A percentile compares a stretch with the other conserved stretches of the same genome.
These are phyloP conservation scores for Albatrellus sp. DNA, from an alignment of 1,284 basidiomycete genomes.

Conservation along the genomic window DNA sequence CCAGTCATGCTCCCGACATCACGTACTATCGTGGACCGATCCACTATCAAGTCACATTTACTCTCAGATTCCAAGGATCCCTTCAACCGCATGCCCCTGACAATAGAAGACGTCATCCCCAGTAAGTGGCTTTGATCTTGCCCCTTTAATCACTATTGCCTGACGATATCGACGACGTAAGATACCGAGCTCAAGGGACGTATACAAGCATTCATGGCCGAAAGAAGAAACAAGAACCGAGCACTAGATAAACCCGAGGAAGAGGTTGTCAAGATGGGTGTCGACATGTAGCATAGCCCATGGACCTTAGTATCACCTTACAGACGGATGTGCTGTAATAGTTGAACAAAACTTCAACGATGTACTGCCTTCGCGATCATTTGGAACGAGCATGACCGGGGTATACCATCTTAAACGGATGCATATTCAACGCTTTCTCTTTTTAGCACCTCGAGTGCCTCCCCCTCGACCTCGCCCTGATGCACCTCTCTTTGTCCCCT, in stretches of 20 bases:
- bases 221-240: slow-evolving; percentile 29
- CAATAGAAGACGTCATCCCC: slow-evolving; percentile 73
- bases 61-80: slow-evolving; percentile 87
- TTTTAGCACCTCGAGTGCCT: slow-evolving; percentile 7
- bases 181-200: slow-evolving; percentile 49
- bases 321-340: neutral
- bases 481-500: slow-evolving; percentile 6
- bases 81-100: slow-evolving; percentile 76
- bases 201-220: slow-evolving; percentile 49
- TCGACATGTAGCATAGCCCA: slow-evolving; percentile 13
- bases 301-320: neutral
- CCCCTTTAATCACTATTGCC: slow-evolving; percentile 1
- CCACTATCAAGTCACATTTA: slow-evolving; percentile 93
- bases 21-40: slow-evolving; percentile 69
- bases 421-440: slow-evolving; percentile 9
- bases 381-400: neutral
- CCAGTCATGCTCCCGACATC: slow-evolving; percentile 89
- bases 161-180: slow-evolving; percentile 11
- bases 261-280: slow-evolving; percentile 25
- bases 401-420: neutral
- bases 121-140: slow-evolving; percentile 26
- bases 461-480: slow-evolving; percentile 8
- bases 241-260: slow-evolving; percentile 17
- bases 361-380: neutral
- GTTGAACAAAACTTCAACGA: too few relatives aligned